Evolutionary conservation across 805 yeast genomes (phyloP).

Genomic region (Cyberlindnera galapagoensis): DNA sequence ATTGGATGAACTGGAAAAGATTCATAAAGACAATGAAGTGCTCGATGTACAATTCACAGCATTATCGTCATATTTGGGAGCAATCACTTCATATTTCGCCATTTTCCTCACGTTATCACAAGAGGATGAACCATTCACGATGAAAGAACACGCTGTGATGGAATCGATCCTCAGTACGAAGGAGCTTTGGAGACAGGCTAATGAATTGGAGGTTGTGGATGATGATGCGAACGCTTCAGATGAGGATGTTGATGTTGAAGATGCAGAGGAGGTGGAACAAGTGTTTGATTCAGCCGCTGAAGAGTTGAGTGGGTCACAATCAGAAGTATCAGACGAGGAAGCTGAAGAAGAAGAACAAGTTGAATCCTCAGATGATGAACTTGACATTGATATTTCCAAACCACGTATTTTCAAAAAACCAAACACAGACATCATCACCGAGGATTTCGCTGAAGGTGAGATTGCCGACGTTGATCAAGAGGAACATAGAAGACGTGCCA

Average conservation of each 20-base stretch:
- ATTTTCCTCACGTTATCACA: conserved; percentile 53
- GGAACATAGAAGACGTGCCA: conserved; percentile 75
- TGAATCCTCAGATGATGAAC: conserved; percentile 18
- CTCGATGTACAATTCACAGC: conserved; percentile 55
- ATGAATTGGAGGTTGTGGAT: conserved; percentile 33
- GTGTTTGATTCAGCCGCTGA: conserved; percentile 15
- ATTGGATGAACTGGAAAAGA: conserved; percentile 31
- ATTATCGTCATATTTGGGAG: conserved; percentile 69
- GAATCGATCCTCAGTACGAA: conserved; percentile 73
- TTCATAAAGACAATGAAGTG: conserved; percentile 29
- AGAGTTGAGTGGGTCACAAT: conserved; percentile 13
- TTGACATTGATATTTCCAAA: conserved; percentile 45
- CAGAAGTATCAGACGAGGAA: conserved; percentile 8
- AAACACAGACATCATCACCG: conserved; percentile 22
- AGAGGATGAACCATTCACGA: conserved; percentile 48
- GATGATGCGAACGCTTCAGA: conserved; percentile 8
- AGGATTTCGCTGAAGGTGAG: conserved; percentile 64
- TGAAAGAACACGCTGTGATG: conserved; percentile 91
- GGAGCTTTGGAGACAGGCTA: conserved; percentile 87
- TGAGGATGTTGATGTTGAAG: conserved; percentile 15
- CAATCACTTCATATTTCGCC: conserved; percentile 74
- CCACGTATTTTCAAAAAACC: conserved; percentile 44
- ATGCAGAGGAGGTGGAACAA: conserved; percentile 17
- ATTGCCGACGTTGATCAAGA: conserved; percentile 80
- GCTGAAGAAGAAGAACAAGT: conserved; percentile 14